Evolutionary conservation across 306 rosid species (phyloP), one percentile per base, ranked within the genome.

Genomic region (Vigna radiata): DNA sequence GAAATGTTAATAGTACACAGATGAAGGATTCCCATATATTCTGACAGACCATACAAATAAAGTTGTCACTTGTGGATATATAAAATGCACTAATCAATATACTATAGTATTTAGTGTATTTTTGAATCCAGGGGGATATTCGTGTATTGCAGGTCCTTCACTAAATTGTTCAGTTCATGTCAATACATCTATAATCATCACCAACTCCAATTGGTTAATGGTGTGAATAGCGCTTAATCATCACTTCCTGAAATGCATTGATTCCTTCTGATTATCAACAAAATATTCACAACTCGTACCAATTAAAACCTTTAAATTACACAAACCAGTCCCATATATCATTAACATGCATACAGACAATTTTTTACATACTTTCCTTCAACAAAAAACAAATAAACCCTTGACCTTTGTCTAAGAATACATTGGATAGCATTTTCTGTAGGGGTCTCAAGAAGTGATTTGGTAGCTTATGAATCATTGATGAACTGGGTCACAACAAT

Each of bases 1-100:
- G 31, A 39, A 52, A 79, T 43, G 68, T 77, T 61, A 65, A 71
- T 21, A 60, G 33, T 9, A 64, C 15, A 23, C n/a, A 59, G 72
- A 61, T 14, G 78, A 71, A 44, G 15, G 10, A 18, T 11, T 71
- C 27, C 12, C 18, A 48, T 37, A 63, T 49, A 72, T 54, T 54
- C 21, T 54, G 60, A 54, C 4, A 54, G 49, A 54, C 14, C 60
- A 54, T 31, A 37, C 41, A 56, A 61, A 25, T 39, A n/a, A 55
- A 64, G 61, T 14, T 81, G 56, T 14, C 39, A 49, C 60, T 76
- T 72, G 7, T 41, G 47, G 23, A 46, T 70, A 48, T 29, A 8
- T 18, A 44, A 49, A 77, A 43, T 60, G 61, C 18, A 69, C 56
- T 36, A 29, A 16, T 60, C 16, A 43, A 46, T 48, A 54, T 19